These are phyloP conservation scores for Tremellales sp. DNA, from an alignment of 1,284 basidiomycete species.

Conservation along the genomic window DNA sequence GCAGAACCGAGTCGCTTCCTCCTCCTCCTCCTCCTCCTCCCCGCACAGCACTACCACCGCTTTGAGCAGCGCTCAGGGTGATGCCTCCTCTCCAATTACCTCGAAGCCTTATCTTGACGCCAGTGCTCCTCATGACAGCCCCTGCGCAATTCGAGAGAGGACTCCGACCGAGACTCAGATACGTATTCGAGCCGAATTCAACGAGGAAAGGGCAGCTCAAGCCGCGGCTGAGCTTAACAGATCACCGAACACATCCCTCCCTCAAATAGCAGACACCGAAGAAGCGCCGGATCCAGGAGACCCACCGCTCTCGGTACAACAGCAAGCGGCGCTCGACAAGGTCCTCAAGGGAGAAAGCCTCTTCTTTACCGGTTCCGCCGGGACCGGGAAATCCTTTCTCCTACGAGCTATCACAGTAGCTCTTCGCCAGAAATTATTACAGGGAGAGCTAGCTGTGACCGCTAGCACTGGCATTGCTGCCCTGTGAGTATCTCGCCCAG, in stretches of 20 bases:
- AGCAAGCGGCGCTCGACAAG: constrained; percentile 67
- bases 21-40: too few relatives aligned
- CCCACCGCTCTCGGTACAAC: constrained; percentile 51
- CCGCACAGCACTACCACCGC: too few relatives aligned
- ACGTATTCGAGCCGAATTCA: background rate
- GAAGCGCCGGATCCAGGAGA: constrained; percentile 38
- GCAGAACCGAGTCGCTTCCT: too few relatives aligned
- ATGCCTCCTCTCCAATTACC: too few relatives aligned
- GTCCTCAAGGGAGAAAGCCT: constrained; percentile 66
- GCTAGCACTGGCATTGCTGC: constrained; percentile 61
- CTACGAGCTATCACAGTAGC: constrained; percentile 73
- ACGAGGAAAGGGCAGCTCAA: background rate
- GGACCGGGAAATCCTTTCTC: constrained; percentile 90
- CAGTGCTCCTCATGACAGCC: too few relatives aligned
- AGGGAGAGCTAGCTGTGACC: constrained; percentile 62
- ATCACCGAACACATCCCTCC: background rate
- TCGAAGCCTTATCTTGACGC: too few relatives aligned
- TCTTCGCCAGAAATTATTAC: too few relatives aligned
- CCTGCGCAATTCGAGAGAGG: too few relatives aligned
- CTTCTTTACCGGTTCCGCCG: constrained; percentile 96
- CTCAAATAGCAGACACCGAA: background rate
- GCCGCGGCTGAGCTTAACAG: background rate
- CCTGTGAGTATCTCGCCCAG: constrained; percentile 24
- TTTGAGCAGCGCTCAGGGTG: too few relatives aligned
- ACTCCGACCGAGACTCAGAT: too few relatives aligned